Conservation (phyloP, 2,329 filamentous ascomycete species). For the Microsporum ferrugineum region DNA sequence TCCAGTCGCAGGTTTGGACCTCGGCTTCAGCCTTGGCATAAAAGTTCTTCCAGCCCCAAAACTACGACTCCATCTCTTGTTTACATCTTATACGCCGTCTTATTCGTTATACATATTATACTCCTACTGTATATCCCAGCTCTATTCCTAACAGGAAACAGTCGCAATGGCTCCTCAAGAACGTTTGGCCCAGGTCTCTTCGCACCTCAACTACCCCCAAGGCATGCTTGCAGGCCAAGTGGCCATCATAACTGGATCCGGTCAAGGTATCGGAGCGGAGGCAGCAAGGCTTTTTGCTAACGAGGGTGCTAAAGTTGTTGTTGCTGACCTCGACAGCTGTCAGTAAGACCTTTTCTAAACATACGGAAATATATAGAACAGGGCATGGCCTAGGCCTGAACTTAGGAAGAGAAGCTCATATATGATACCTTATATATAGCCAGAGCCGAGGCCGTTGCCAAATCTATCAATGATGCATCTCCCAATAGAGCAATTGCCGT, state of each 20-base stretch:
- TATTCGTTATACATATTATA: not conserved
- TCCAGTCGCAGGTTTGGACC: not conserved
- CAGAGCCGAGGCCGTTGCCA: slow-evolving; percentile 58
- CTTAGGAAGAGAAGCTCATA: not conserved
- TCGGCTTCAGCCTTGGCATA: not conserved
- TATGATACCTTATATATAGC: slow-evolving; percentile 32
- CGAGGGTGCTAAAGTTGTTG: slow-evolving; percentile 72
- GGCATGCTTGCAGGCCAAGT: slow-evolving; percentile 69
- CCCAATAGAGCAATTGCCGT: slow-evolving; percentile 58
- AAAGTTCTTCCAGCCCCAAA: too few species aligned
- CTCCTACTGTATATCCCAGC: not conserved
- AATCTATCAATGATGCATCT: slow-evolving; percentile 55
- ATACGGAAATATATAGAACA: not conserved
- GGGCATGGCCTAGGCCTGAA: not conserved
- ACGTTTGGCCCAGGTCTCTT: slow-evolving; percentile 59
- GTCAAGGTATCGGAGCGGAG: slow-evolving; percentile 82
- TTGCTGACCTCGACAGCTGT: slow-evolving; percentile 73
- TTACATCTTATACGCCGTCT: not conserved
- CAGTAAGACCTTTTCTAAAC: slow-evolving; percentile 17
- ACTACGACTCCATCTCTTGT: not conserved
- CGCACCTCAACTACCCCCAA: slow-evolving; percentile 70
- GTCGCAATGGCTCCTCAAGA: slow-evolving; percentile 36
- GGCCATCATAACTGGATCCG: slow-evolving; percentile 77
- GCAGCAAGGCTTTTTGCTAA: slow-evolving; percentile 71
- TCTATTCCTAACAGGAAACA: not conserved